Conservation (phyloP, 768 basidiomycete species). For the Paxillus involutus region DNA sequence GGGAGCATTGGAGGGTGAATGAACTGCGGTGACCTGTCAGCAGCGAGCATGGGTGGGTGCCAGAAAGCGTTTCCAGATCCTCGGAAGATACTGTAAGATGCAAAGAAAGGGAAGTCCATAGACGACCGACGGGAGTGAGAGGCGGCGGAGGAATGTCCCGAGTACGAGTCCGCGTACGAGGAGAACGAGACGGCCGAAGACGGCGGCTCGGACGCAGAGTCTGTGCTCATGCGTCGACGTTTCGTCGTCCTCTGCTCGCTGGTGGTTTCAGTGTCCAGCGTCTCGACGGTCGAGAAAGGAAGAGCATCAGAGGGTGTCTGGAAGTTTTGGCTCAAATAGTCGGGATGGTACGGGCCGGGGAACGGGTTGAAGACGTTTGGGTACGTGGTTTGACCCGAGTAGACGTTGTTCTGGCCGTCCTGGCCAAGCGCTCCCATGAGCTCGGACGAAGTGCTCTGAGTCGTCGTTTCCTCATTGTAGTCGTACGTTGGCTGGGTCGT, state of each 20-base stretch:
- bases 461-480: conserved; percentile 44
- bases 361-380: conserved; percentile 44
- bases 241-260: conserved; percentile 50
- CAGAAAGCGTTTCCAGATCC: conserved; percentile 62
- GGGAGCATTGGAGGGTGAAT: conserved; percentile 75
- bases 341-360: conserved; percentile 76
- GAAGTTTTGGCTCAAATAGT: conserved; percentile 59
- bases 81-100: conserved; percentile 51
- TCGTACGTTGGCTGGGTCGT: conserved; percentile 59
- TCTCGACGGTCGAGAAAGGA: conserved; percentile 51
- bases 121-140: conserved; percentile 62
- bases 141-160: conserved; percentile 53
- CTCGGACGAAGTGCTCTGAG: conserved; percentile 47
- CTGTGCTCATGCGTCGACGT: conserved; percentile 70
- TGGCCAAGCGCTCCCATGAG: conserved; percentile 46
- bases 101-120: conserved; percentile 65
- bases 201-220: conserved; percentile 48
- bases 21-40: conserved; percentile 54
- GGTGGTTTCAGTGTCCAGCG: conserved; percentile 41
- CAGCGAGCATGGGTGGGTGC: conserved; percentile 76
- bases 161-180: conserved; percentile 62
- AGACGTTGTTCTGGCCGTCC: conserved; percentile 24
- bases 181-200: conserved; percentile 65
- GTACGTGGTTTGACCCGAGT: conserved; percentile 28
- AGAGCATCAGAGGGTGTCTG: conserved; percentile 48